Conservation (phyloP, 2,329 filamentous ascomycete species). For the Fusarium longipes region DNA sequence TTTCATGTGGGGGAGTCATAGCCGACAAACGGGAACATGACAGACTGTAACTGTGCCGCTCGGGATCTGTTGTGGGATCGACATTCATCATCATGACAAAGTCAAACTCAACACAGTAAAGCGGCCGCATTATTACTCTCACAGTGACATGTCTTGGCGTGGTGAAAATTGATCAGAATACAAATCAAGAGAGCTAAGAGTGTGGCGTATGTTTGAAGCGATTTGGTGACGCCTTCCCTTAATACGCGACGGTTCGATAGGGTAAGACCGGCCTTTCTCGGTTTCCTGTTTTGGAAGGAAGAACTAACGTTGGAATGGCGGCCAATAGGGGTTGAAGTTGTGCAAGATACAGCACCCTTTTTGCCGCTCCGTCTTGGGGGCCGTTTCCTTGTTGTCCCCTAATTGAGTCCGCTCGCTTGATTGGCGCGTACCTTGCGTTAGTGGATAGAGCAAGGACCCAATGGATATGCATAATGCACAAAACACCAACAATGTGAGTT, state of each 20-base stretch:
- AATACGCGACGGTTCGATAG: slow-evolving; percentile 28
- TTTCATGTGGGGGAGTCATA: slow-evolving; percentile 2
- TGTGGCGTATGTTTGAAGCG: slow-evolving; percentile 21
- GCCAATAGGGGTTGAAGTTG: slow-evolving; percentile 27
- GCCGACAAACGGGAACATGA: slow-evolving; percentile 8
- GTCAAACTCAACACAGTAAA: not conserved
- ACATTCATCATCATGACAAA: slow-evolving; percentile 11
- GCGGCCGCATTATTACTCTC: slow-evolving; percentile 1
- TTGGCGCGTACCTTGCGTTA: slow-evolving; percentile 48
- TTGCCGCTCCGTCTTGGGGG: slow-evolving; percentile 40
- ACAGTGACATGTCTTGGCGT: slow-evolving; percentile 16
- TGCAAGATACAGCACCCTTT: slow-evolving; percentile 23
- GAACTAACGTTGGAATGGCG: slow-evolving; percentile 6
- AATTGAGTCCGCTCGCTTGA: slow-evolving; percentile 13
- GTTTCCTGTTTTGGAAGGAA: slow-evolving; percentile 36
- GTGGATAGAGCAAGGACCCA: slow-evolving; percentile 18
- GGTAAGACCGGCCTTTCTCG: slow-evolving; percentile 34
- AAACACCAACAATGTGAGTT: slow-evolving; percentile 16
- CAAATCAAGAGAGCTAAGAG: slow-evolving; percentile 2
- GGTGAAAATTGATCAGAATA: slow-evolving; percentile 20
- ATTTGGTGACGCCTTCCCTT: slow-evolving; percentile 31
- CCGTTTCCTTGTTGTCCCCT: slow-evolving; percentile 29
- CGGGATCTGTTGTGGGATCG: slow-evolving; percentile 28
- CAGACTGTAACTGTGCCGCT: slow-evolving; percentile 4
- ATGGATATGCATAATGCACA: slow-evolving; percentile 17